Conservation (phyloP, 306 rosid genomes). For the Quercus suber region DNA sequence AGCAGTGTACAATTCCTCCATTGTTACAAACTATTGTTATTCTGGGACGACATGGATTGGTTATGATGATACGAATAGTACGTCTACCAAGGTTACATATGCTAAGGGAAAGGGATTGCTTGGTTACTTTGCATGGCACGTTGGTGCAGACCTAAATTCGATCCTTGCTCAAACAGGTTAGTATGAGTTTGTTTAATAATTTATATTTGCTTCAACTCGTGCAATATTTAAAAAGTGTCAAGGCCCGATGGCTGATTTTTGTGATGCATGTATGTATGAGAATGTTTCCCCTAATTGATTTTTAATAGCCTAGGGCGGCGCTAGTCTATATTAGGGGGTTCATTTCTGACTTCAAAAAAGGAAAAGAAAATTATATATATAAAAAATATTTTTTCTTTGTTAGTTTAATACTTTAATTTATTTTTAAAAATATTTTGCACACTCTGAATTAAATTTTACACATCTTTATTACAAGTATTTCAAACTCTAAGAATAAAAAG, state of each 20-base stretch:
- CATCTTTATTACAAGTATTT: too few relatives aligned
- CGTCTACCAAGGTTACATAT: slow-evolving; percentile 28
- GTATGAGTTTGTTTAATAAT: background rate
- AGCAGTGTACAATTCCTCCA: slow-evolving; percentile 8
- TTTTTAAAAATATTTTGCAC: too few relatives aligned
- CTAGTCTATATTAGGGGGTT: too few relatives aligned
- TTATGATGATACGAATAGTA: slow-evolving; percentile 31
- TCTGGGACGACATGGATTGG: slow-evolving; percentile 45
- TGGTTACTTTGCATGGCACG: slow-evolving; percentile 43
- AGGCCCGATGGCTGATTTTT: background rate
- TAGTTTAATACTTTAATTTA: too few relatives aligned
- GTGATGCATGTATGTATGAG: too few relatives aligned
- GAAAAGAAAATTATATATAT: too few relatives aligned
- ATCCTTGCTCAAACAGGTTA: slow-evolving; percentile 20
- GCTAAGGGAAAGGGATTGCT: slow-evolving; percentile 25
- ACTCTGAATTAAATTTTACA: too few relatives aligned
- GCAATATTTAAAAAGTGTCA: background rate
- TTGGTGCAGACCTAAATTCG: slow-evolving; percentile 8
- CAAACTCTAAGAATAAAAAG: too few relatives aligned
- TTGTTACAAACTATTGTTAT: slow-evolving; percentile 32
- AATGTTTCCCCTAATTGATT: too few relatives aligned
- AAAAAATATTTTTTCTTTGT: too few relatives aligned
- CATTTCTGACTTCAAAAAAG: too few relatives aligned
- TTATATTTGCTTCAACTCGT: background rate
- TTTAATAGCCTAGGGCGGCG: too few relatives aligned